Percentiles rank a stretch among this genome's conserved stretches.
Conservation (phyloP, 2,329 filamentous ascomycete species). For the Apiospora malaysiana region DNA sequence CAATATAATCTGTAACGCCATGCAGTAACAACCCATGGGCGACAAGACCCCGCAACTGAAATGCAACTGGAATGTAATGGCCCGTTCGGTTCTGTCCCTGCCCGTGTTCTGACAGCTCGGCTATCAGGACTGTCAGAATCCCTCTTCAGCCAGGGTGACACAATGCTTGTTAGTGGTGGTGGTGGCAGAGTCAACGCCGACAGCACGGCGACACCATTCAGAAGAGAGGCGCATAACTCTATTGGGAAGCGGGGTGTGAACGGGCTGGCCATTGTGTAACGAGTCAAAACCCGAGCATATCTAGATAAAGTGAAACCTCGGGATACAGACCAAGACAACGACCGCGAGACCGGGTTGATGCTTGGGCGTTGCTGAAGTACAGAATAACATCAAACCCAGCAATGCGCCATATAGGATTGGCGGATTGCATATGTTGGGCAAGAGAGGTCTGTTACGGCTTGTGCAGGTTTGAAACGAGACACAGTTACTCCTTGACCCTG, state of each 20-base stretch:
- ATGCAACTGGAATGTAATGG: neutral
- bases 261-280: neutral
- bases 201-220: neutral
- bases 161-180: neutral
- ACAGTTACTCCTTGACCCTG: neutral
- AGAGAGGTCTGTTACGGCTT: neutral
- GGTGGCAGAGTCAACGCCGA: neutral
- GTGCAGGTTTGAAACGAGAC: slow-evolving; percentile 19
- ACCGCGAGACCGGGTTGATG: neutral
- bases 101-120: neutral
- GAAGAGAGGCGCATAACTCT: neutral
- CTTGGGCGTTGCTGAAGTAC: neutral
- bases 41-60: neutral
- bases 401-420: neutral
- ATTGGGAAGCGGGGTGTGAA: neutral
- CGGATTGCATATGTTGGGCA: neutral
- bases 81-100: neutral
- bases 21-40: neutral
- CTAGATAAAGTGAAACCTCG: neutral
- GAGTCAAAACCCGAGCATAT: neutral
- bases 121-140: neutral
- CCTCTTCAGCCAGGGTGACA: neutral
- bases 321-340: neutral
- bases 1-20: neutral
- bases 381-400: neutral